Conservation (phyloP, 352 stramenopile genomes). For the Aphanomyces euteiches region DNA sequence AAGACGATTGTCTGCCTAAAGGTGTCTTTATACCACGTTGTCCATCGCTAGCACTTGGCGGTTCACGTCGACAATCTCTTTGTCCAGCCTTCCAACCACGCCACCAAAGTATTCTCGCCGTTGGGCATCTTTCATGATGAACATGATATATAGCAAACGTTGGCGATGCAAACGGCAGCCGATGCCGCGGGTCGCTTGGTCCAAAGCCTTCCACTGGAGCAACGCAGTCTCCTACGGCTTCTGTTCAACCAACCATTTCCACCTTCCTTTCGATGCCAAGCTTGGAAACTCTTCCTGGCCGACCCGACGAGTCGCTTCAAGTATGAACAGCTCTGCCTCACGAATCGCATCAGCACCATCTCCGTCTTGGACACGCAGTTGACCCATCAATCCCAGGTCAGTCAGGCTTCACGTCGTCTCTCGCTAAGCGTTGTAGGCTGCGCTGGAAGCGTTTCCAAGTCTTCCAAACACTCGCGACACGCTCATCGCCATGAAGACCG, state of each 20-base stretch:
- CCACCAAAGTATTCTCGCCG: constrained; percentile 12
- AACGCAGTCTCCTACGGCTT: constrained; percentile 14
- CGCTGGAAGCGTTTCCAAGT: constrained; percentile 2
- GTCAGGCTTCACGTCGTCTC: neutral
- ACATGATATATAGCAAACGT: neutral
- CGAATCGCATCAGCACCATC: constrained; percentile 20
- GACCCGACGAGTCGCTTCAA: constrained; percentile 9
- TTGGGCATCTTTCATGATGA: neutral
- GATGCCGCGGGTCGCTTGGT: constrained; percentile 1
- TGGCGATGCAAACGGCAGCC: constrained; percentile 13
- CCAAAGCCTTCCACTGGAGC: constrained; percentile 9
- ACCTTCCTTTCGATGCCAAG: constrained; percentile 4
- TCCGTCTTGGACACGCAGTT: constrained; percentile 17
- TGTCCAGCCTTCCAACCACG: neutral
- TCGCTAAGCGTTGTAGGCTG: neutral
- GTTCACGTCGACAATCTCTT: neutral
- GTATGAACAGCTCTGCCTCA: neutral
- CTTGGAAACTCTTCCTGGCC: constrained; percentile 19
- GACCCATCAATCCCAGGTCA: neutral
- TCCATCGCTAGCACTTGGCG: neutral
- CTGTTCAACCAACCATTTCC: constrained; percentile 29
- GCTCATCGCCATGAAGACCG: constrained; percentile 24
- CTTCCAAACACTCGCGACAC: neutral
- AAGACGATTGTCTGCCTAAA: too few relatives aligned
- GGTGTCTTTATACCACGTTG: neutral